These are phyloP conservation scores for Talaromyces marneffei DNA, from an alignment of 2,329 filamentous ascomycete species.

Conservation along the genomic window DNA sequence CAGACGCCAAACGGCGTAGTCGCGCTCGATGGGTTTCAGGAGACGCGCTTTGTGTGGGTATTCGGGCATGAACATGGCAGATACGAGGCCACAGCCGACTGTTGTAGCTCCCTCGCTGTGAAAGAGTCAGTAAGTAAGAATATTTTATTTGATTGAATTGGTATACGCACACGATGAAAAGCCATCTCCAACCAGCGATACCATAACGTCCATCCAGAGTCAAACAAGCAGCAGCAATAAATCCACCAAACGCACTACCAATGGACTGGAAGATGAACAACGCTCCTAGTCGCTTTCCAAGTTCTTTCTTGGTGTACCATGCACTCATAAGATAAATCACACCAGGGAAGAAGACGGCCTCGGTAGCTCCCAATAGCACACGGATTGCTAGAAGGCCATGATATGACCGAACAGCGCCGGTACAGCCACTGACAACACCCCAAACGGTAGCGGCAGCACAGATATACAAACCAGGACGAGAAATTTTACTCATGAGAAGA, in stretches of 20 bases:
- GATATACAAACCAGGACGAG: not conserved
- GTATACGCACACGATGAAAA: constrained; percentile 35
- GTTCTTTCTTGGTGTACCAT: constrained; percentile 52
- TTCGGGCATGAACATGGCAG: constrained; percentile 59
- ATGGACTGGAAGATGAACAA: constrained; percentile 43
- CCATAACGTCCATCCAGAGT: constrained; percentile 34
- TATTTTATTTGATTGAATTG: too few species aligned
- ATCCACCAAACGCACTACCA: constrained; percentile 39
- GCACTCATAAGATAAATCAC: constrained; percentile 62
- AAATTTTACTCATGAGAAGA: not conserved
- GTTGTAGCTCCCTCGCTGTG: constrained; percentile 35
- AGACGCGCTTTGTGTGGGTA: constrained; percentile 34
- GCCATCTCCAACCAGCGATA: constrained; percentile 43
- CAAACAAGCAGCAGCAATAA: constrained; percentile 30
- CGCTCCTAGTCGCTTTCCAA: constrained; percentile 19
- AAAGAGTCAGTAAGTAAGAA: not conserved
- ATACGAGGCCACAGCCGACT: constrained; percentile 40
- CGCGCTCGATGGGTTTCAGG: constrained; percentile 33
- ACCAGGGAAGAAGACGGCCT: constrained; percentile 59
- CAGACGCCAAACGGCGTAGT: constrained; percentile 38
- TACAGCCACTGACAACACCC: not conserved
- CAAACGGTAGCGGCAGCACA: not conserved
- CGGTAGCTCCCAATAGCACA: constrained; percentile 55
- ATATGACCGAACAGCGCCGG: not conserved
- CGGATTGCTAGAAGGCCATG: not conserved